Evolutionary conservation across 2,329 filamentous ascomycete species (phyloP), one percentile per base, ranked within the genome.

Genomic region (Ilyonectria mors-panacis): DNA sequence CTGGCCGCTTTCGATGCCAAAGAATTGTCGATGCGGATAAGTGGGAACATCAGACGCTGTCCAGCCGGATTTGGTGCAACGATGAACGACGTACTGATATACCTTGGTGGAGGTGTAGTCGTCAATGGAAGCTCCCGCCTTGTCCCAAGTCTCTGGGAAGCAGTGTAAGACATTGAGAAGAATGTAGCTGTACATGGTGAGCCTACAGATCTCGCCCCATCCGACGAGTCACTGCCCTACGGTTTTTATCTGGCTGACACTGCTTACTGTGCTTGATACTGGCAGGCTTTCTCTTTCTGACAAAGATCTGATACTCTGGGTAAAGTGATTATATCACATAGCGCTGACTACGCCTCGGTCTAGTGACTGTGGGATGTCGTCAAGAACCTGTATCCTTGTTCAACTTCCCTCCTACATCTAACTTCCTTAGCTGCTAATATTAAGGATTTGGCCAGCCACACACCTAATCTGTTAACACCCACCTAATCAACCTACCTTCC

Each of bases 1-100:
- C 23, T 56, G 53, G 9, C 23, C 23, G 12, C 44, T 37, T 12
- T 30, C 21, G 10, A 56, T 56, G 7, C 53, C 53, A 28, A 44
- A 56, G 23, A 56, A 56, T 44, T 56, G 53, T 44, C 53, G 21
- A 23, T 56, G 53, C 3, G 37, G 53, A 17, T 56, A 56, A 13
- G 23, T 44, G 35, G 53, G 35, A n/a, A 56, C 17, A 21, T 56
- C 53, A 12, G 53, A 56, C 37, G 37, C 17, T 6, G 45, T 17
- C 53, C 53, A 56, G 13, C 53, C 53, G 10, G 53, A 56, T 37
- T 23, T 44, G 19, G 53, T 56, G 37, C 53, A 56, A 19, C 21
- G 21, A 28, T 28, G 53, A n/a, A 56, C 53, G 6, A 56, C 19
- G 4, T 56, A 26, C 37, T 56, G 53, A 30, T 56, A 56, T n/a